phyloP scores from a whole-genome alignment of 495 filamentous ascomycete species.

The Talaromyces proteolyticus region DNA sequence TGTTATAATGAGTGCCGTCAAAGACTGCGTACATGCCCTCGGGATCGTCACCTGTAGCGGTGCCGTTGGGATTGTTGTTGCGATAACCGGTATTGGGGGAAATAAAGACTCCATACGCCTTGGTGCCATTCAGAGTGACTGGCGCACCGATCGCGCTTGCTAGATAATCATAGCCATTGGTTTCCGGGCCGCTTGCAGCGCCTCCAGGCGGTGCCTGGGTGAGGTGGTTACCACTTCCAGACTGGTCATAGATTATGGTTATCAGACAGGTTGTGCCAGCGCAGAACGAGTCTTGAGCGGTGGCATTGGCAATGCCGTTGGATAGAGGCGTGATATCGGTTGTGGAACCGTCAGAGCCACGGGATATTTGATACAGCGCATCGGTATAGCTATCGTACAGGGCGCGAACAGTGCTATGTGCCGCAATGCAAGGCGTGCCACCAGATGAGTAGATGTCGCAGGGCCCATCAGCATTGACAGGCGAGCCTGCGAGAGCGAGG shows the following conservation, averaged over 20 bases:
- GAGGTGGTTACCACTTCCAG: slow-evolving; percentile 49
- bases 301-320: slow-evolving; percentile 50
- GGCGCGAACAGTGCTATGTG: slow-evolving; percentile 55
- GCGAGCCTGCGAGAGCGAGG: slow-evolving; percentile 28
- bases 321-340: slow-evolving; percentile 39
- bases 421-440: slow-evolving; percentile 49
- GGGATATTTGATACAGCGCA: slow-evolving; percentile 49
- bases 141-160: slow-evolving; percentile 52
- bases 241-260: slow-evolving; percentile 55
- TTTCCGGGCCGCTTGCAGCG: slow-evolving; percentile 44
- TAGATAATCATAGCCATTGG: slow-evolving; percentile 47
- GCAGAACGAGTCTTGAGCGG: slow-evolving; percentile 52
- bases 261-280: slow-evolving; percentile 51
- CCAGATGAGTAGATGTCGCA: slow-evolving; percentile 51
- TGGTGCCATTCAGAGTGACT: slow-evolving; percentile 50
- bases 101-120: slow-evolving; percentile 54
- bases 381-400: slow-evolving; percentile 45
- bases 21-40: slow-evolving; percentile 57
- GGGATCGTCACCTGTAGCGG: slow-evolving; percentile 43
- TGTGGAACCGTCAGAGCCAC: slow-evolving; percentile 42
- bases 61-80: slow-evolving; percentile 42
- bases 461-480: slow-evolving; percentile 43
- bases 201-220: slow-evolving; percentile 49
- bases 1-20: slow-evolving; percentile 55
- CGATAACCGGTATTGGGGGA: slow-evolving; percentile 51